Base-by-base conservation (phyloP, 106 monocot genomes). In the Amphibolis antarctica region DNA sequence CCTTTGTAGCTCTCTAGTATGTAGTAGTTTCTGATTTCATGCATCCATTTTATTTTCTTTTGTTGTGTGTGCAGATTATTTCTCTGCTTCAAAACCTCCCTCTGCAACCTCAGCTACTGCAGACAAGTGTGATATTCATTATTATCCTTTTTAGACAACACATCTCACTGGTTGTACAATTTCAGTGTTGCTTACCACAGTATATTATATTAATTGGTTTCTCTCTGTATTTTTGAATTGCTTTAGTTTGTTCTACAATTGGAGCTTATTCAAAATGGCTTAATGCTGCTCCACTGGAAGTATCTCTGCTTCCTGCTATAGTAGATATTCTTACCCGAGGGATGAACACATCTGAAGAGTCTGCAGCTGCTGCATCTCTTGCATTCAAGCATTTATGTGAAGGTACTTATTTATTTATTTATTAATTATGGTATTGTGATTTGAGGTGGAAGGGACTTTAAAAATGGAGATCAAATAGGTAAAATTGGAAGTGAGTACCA, bases 241-340 rank as follows among this genome's bases (percentile, higher is more conserved):
- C 27, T 59, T 52, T 81, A 96, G 94, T 84, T 74, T 96, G 89
- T 74, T 71, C 80, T n/a, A 86, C 84, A 19, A 86, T 96, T 71
- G 89, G 94, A 72, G 83, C 94, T 61, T 96, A 84, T 80, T 89
- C 94, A 67, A 90, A 90, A 74, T 96, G 89, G 89, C 82, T 96
- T 27, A 80, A 77, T 76, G 77, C 79, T 66, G 76, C 81, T 46
- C 83, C 91, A 63, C 46, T 64, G 66, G 83, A 92, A 77, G 76
- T 80, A 30, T 80, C 79, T 27, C 77, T 81, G 24, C 68, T 96
- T 26, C 86, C 89, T 75, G 75, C 94, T 12, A 45, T 96, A 45
- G 84, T 96, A 53, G 83, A 89, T 69, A 76, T 90, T 67, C 82
- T 96, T 21, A 96, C 86, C 12, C 84, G 70, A 58, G 86, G 89